phyloP scores from a whole-genome alignment of 2,329 filamentous ascomycete species.

The Cercospora beticola region DNA sequence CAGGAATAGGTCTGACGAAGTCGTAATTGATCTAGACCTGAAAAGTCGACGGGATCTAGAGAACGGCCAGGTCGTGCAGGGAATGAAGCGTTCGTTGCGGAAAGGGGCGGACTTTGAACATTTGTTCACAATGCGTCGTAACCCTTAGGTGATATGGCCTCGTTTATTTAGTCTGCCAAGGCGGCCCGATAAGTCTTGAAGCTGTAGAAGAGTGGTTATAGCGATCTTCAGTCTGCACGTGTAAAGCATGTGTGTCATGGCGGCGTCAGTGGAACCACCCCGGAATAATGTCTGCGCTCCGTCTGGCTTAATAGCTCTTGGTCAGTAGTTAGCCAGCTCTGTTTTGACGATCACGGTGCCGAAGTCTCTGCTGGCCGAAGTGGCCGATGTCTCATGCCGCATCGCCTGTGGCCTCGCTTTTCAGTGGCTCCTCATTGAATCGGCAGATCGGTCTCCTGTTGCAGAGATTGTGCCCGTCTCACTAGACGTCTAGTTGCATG shows the following conservation, averaged over 20 bases:
- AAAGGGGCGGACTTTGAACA: not conserved
- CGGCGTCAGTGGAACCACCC: not conserved
- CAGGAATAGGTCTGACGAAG: not conserved
- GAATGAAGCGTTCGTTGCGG: not conserved
- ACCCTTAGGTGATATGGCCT: not conserved
- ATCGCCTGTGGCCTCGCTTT: not conserved
- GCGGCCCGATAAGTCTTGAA: not conserved
- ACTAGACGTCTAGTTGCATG: not conserved
- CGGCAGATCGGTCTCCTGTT: not conserved
- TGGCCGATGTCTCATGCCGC: not conserved
- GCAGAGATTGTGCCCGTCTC: not conserved
- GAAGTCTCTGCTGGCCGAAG: not conserved
- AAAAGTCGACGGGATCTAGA: not conserved
- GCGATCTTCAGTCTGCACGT: not conserved
- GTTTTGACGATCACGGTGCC: not conserved
- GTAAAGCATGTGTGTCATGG: too few relatives aligned
- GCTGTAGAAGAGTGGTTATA: not conserved
- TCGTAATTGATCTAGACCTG: not conserved
- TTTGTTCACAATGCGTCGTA: not conserved
- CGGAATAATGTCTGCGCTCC: not conserved
- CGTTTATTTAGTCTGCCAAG: not conserved
- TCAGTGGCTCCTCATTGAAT: not conserved
- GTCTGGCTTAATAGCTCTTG: not conserved
- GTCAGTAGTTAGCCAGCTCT: not conserved
- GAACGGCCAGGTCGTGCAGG: not conserved